A percentile compares a stretch with the other conserved stretches of the same genome.
phyloP scores from a whole-genome alignment of 257 asterid genomes.

The Fraxinus anomala region DNA sequence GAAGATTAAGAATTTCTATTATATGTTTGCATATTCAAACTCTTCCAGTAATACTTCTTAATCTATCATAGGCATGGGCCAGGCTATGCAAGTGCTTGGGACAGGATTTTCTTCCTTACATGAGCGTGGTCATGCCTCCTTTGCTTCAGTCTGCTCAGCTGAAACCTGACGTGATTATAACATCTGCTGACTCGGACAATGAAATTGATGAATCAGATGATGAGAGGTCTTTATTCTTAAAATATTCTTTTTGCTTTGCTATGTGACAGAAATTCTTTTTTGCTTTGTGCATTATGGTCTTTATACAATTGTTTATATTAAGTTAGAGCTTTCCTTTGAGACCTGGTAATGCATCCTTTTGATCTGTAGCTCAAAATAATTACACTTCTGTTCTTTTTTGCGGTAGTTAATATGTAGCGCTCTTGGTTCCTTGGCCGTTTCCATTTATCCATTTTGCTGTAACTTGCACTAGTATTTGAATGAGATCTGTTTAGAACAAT shows the following conservation, averaged over 20 bases:
- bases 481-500: not conserved
- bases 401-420: conserved; percentile 15
- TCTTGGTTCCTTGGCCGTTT: not conserved
- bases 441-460: not conserved
- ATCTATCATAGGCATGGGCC: conserved; percentile 81
- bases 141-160: conserved; percentile 91
- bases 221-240: conserved; percentile 57
- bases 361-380: conserved; percentile 8
- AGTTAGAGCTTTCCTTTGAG: conserved; percentile 15
- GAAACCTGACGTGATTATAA: conserved; percentile 86
- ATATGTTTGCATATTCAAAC: conserved; percentile 8
- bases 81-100: conserved; percentile 97
- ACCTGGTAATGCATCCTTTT: conserved; percentile 7
- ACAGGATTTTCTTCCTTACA: conserved; percentile 93
- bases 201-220: conserved; percentile 84
- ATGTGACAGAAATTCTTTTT: not conserved
- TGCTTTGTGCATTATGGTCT: not conserved
- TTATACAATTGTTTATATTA: conserved; percentile 4
- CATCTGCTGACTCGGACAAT: conserved; percentile 83
- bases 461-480: not conserved
- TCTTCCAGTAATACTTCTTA: conserved; percentile 4
- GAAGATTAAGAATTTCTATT: conserved; percentile 15
- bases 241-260: not conserved
- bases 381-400: not conserved
- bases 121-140: conserved; percentile 95